These are phyloP conservation scores for Patellifolia procumbens DNA, from an alignment of 179 eudicot species.

Conservation along the genomic window DNA sequence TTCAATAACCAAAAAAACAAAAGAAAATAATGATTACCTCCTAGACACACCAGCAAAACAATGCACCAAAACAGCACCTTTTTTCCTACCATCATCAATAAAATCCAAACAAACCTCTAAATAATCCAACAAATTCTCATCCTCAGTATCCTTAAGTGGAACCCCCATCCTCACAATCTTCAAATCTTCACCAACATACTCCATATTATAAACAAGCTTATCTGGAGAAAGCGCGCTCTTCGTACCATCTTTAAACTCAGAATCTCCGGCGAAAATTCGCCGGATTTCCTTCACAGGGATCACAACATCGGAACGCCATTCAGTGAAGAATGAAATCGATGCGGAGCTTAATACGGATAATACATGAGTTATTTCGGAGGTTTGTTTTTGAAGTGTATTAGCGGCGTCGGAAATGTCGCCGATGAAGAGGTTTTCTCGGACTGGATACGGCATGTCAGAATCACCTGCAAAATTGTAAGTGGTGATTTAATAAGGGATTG, in stretches of 20 bases:
- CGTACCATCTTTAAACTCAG: slow-evolving; percentile 32
- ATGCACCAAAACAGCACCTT: slow-evolving; percentile 86
- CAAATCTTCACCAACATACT: slow-evolving; percentile 87
- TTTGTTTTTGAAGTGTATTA: slow-evolving; percentile 59
- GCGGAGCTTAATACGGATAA: slow-evolving; percentile 76
- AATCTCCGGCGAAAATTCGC: slow-evolving; percentile 56
- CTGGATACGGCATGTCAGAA: slow-evolving; percentile 41
- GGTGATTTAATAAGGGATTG: not conserved
- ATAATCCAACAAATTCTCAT: slow-evolving; percentile 86
- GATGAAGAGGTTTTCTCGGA: slow-evolving; percentile 72
- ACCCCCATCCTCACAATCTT: slow-evolving; percentile 89
- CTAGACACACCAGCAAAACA: slow-evolving; percentile 99
- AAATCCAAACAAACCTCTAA: slow-evolving; percentile 89
- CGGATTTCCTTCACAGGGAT: slow-evolving; percentile 71
- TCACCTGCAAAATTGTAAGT: not conserved
- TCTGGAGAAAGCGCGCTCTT: slow-evolving; percentile 43
- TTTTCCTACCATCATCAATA: slow-evolving; percentile 64
- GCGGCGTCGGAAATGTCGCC: slow-evolving; percentile 75
- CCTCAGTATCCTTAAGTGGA: slow-evolving; percentile 82
- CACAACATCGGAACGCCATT: slow-evolving; percentile 65
- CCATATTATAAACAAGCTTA: slow-evolving; percentile 67
- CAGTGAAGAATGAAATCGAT: slow-evolving; percentile 77
- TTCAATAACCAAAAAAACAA: not conserved
- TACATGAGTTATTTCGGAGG: slow-evolving; percentile 61
- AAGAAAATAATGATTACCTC: slow-evolving; percentile 75